Percentiles rank a stretch among this genome's conserved stretches.
Evolutionary conservation across 805 yeast species (phyloP).

Genomic region (Kodamaea nitidulidarum): DNA sequence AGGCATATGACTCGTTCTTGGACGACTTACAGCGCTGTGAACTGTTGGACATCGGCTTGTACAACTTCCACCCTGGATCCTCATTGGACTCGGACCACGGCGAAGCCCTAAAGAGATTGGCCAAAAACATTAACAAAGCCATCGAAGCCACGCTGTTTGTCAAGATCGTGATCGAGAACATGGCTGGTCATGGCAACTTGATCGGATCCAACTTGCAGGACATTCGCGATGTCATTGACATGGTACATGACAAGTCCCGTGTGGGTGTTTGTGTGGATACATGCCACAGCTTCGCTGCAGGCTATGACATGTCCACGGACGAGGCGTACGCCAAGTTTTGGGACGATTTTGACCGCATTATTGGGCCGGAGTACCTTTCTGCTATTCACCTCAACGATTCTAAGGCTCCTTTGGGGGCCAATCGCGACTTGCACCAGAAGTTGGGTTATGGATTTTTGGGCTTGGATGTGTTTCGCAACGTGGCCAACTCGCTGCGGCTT

Average conservation of each 20-base stretch:
- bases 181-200: slow-evolving; percentile 96
- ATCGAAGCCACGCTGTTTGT: slow-evolving; percentile 71
- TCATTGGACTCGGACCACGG: slow-evolving; percentile 64
- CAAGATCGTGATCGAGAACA: slow-evolving; percentile 86
- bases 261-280: slow-evolving; percentile 97
- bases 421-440: slow-evolving; percentile 86
- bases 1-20: slow-evolving; percentile 70
- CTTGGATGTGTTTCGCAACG: slow-evolving; percentile 71
- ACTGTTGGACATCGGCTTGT: slow-evolving; percentile 72
- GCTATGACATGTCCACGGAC: slow-evolving; percentile 74
- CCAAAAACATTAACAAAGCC: slow-evolving; percentile 76
- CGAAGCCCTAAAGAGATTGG: slow-evolving; percentile 64
- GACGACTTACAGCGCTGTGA: slow-evolving; percentile 91
- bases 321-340: slow-evolving; percentile 63
- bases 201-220: slow-evolving; percentile 83
- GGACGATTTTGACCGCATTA: slow-evolving; percentile 64
- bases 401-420: slow-evolving; percentile 87
- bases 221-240: slow-evolving; percentile 64
- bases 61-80: slow-evolving; percentile 94
- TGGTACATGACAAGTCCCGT: slow-evolving; percentile 74
- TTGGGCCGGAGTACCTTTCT: slow-evolving; percentile 71
- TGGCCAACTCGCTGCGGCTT: slow-evolving; percentile 66
- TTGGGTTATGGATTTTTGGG: slow-evolving; percentile 89
- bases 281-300: slow-evolving; percentile 95
- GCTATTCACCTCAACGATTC: slow-evolving; percentile 93